Conservation (phyloP, 768 basidiomycete species). For the Russula foetens region DNA sequence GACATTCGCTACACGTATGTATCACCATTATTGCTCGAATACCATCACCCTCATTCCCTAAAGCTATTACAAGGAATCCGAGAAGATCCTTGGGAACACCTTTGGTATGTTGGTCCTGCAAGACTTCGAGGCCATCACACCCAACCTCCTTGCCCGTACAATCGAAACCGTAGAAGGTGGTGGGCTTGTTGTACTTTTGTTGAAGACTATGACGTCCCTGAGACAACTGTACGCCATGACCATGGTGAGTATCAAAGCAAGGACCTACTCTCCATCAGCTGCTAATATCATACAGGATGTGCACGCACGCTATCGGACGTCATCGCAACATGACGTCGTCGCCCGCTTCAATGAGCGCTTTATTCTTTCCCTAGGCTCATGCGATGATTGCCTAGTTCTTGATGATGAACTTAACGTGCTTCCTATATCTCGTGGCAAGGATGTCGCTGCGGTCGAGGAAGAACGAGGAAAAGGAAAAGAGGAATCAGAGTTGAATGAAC, state of each 20-base stretch:
- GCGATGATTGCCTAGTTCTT: conserved; percentile 85
- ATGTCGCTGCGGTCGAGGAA: conserved; percentile 63
- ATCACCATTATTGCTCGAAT: background rate
- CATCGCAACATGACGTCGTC: conserved; percentile 79
- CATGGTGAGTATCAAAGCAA: conserved; percentile 34
- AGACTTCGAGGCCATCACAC: conserved; percentile 97
- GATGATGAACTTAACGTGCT: conserved; percentile 98
- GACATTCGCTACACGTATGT: conserved; percentile 95
- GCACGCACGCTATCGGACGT: conserved; percentile 88
- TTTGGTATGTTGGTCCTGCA: conserved; percentile 96
- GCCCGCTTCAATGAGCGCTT: conserved; percentile 99
- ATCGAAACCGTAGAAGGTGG: conserved; percentile 99
- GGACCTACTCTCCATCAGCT: background rate
- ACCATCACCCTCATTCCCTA: background rate
- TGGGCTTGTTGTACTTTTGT: conserved; percentile 74
- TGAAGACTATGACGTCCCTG: conserved; percentile 93
- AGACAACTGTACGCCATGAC: conserved; percentile 91
- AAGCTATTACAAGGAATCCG: conserved; percentile 92
- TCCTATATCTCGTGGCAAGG: conserved; percentile 91
- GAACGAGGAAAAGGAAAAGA: conserved; percentile 41
- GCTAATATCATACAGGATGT: conserved; percentile 61
- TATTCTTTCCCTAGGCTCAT: conserved; percentile 92
- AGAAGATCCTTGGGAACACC: conserved; percentile 95
- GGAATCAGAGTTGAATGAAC: conserved; percentile 62
- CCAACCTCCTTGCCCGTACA: conserved; percentile 91